Evolutionary conservation across 805 yeast genomes (phyloP), one percentile per base, ranked within the genome.

Genomic region (Teunomyces cretensis): DNA sequence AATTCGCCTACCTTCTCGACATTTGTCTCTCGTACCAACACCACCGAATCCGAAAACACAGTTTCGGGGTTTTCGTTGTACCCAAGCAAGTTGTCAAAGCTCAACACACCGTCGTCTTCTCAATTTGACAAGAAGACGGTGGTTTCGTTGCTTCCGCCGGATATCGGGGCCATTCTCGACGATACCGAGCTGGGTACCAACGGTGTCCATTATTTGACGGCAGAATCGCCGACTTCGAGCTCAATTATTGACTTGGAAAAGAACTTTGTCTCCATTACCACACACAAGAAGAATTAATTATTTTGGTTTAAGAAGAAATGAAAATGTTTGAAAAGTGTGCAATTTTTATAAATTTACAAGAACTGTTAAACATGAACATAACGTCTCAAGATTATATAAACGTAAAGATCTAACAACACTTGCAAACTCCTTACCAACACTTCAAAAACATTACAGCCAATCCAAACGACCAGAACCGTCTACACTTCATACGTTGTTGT

Each of bases 1-100:
- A 79, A 78, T 45, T 57, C 74, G 1, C 49, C 58, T 2, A 32
- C 30, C 2, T 62, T 62, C 11, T 19, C 17, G 12, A 28, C 41
- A 13, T 30, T 39, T 15, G 22, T 42, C 6, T 17, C 28, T n/a
- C 27, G 41, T 4, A 8, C 35, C 35, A 19, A 17, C 33, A 15
- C 14, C 16, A 30, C 45, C 16, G 41, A 30, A 7, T 27, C 35
- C 13, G 33, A 35, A 2, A 13, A 37, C 17, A 38, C 38, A 17
- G 33, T 12, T 14, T 9, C 30, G 12, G 28, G 32, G 8, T 37
- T 27, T 33, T 39, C 53, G 13, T 48, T 50, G 19, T 46, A 50
- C 44, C 58, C 53, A 9, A 28, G 45, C 9, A 51, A 50, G 30
- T 39, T 49, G 19, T 39, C 49, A 2, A 52, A 39, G 26, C 12